Conservation (phyloP, 148 eudicot genomes). For the Chenopodium quinoa region DNA sequence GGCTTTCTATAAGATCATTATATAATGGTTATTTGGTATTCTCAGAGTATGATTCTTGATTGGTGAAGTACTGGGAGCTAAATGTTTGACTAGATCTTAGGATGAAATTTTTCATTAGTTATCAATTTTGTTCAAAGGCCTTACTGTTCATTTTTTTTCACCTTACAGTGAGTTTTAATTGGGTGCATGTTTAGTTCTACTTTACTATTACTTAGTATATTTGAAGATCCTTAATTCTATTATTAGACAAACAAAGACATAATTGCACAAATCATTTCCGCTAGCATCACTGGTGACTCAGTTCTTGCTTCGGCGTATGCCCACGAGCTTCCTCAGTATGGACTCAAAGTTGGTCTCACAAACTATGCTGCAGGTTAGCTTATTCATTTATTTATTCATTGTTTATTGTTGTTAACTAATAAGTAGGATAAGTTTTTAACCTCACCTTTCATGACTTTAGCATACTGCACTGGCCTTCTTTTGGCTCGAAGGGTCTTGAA, state of each 20-base stretch:
- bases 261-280: conserved; percentile 58
- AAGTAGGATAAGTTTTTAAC: neutral
- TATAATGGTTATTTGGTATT: neutral
- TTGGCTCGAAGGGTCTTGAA: conserved; percentile 70
- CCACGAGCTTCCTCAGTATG: conserved; percentile 74
- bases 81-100: neutral
- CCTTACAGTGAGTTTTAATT: neutral
- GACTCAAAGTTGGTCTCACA: conserved; percentile 71
- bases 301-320: conserved; percentile 73
- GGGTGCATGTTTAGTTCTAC: neutral
- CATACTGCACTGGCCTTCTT: conserved; percentile 77
- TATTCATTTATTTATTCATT: neutral
- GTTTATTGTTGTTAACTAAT: neutral
- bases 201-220: neutral
- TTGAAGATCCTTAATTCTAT: conserved; percentile 31
- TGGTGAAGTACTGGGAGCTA: neutral
- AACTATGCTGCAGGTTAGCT: conserved; percentile 70
- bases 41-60: neutral
- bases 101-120: neutral
- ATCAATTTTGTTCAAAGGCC: neutral
- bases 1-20: neutral
- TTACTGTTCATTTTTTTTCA: neutral
- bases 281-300: conserved; percentile 70
- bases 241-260: conserved; percentile 72
- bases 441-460: conserved; percentile 18